Percentiles rank a stretch among this genome's conserved stretches.
These are phyloP conservation scores for Cordyceps sp. DNA, from an alignment of 2,329 filamentous ascomycete genomes.

Conservation along the genomic window DNA sequence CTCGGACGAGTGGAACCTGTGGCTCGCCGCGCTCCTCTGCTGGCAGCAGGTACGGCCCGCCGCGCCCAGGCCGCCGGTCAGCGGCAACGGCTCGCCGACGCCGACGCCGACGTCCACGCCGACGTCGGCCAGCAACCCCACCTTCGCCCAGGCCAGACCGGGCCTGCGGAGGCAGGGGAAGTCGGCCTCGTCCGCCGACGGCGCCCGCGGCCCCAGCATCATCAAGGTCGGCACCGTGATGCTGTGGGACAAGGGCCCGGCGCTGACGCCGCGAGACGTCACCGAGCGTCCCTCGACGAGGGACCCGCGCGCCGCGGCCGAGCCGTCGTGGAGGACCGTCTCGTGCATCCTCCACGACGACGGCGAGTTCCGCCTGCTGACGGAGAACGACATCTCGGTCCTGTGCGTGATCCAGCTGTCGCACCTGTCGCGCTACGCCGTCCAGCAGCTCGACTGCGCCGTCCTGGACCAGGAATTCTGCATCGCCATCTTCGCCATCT, in stretches of 20 bases:
- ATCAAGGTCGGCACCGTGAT: conserved; percentile 91
- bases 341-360: conserved; percentile 92
- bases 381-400: conserved; percentile 66
- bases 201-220: conserved; percentile 39
- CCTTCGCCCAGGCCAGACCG: conserved; percentile 18
- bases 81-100: too few species aligned
- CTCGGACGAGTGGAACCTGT: conserved; percentile 54
- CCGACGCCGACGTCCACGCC: background rate
- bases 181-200: conserved; percentile 9
- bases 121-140: conserved; percentile 11
- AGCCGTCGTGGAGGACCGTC: conserved; percentile 65
- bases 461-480: conserved; percentile 88
- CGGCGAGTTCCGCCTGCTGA: conserved; percentile 80
- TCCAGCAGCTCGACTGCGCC: conserved; percentile 79
- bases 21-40: conserved; percentile 65
- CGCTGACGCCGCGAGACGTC: conserved; percentile 36
- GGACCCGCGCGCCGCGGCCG: conserved; percentile 33
- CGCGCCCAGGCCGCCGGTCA: conserved; percentile 35
- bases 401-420: conserved; percentile 75
- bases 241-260: conserved; percentile 68
- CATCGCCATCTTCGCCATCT: conserved; percentile 89
- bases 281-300: conserved; percentile 40
- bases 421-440: conserved; percentile 73
- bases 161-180: conserved; percentile 25
- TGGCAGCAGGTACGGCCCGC: conserved; percentile 62